Evolutionary conservation across 2,329 filamentous ascomycete species (phyloP).

Genomic region (Diplocarpon rosae): DNA sequence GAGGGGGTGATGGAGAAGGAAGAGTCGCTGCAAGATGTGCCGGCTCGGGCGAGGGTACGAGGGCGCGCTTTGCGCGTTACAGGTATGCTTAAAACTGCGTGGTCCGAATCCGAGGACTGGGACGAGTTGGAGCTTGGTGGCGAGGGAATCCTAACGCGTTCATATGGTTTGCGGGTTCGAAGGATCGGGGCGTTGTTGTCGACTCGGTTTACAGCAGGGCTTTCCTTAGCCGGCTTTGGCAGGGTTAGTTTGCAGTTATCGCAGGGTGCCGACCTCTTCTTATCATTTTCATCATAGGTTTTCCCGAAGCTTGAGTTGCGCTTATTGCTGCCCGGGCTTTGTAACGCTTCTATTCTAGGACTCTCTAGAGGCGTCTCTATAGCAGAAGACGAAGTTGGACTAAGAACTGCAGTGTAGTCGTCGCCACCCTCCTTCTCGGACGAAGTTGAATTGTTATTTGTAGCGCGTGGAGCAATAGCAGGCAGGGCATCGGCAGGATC

Average conservation of each 20-base stretch:
- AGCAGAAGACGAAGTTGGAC: constrained; percentile 31
- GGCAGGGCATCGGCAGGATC: constrained; percentile 16
- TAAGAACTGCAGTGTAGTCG: constrained; percentile 7
- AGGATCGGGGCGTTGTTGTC: constrained; percentile 39
- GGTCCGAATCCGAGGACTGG: constrained; percentile 22
- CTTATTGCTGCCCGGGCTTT: constrained; percentile 26
- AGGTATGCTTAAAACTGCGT: constrained; percentile 13
- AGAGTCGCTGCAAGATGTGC: constrained; percentile 22
- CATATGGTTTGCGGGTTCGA: constrained; percentile 48
- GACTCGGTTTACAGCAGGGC: constrained; percentile 10
- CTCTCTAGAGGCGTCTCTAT: constrained; percentile 49
- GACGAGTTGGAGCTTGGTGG: constrained; percentile 24
- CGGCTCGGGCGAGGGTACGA: constrained; percentile 11
- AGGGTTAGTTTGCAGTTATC: constrained; percentile 59
- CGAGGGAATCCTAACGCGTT: constrained; percentile 35
- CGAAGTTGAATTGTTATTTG: constrained; percentile 7
- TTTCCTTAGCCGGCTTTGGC: constrained; percentile 35
- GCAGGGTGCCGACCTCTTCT: constrained; percentile 51
- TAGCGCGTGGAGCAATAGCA: constrained; percentile 8
- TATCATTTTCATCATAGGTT: constrained; percentile 56
- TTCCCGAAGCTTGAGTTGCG: constrained; percentile 49
- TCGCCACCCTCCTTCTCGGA: constrained; percentile 6
- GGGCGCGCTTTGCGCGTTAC: constrained; percentile 12
- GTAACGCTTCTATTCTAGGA: constrained; percentile 34
- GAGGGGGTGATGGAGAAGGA: constrained; percentile 34